phyloP scores from a whole-genome alignment of 2,329 filamentous ascomycete genomes.

The Cylindrodendrum hubeiense region DNA sequence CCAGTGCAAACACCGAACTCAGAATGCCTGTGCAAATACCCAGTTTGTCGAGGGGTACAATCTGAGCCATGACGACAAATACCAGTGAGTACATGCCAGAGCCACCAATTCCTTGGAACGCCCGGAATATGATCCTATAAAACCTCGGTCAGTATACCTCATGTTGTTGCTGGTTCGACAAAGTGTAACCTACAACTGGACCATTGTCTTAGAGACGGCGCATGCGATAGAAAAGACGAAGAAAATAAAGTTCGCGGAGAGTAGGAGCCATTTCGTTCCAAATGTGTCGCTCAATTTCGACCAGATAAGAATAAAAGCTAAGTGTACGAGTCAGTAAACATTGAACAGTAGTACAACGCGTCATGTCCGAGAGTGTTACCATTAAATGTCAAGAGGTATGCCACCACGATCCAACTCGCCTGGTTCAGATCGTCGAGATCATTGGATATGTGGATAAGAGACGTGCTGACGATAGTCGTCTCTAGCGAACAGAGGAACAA shows the following conservation, averaged over 20 bases:
- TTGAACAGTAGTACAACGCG: too few species aligned
- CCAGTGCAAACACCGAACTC: slow-evolving; percentile 17
- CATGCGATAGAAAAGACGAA: slow-evolving; percentile 10
- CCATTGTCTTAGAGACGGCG: slow-evolving; percentile 14
- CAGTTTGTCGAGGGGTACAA: slow-evolving; percentile 16
- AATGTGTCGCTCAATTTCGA: slow-evolving; percentile 15
- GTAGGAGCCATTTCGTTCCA: slow-evolving; percentile 6
- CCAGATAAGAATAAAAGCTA: slow-evolving; percentile 16
- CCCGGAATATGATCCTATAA: slow-evolving; percentile 9
- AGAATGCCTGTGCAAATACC: slow-evolving; percentile 14
- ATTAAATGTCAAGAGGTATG: slow-evolving; percentile 12
- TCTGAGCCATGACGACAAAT: slow-evolving; percentile 13
- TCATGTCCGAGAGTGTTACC: not conserved
- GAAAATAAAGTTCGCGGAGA: slow-evolving; percentile 8
- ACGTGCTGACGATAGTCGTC: slow-evolving; percentile 17
- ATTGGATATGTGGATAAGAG: slow-evolving; percentile 11
- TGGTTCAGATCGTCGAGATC: slow-evolving; percentile 8
- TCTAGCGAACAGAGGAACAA: slow-evolving; percentile 8
- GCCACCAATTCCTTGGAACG: slow-evolving; percentile 21
- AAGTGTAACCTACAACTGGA: not conserved
- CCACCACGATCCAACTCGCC: slow-evolving; percentile 5
- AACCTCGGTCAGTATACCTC: not conserved
- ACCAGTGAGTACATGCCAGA: slow-evolving; percentile 16
- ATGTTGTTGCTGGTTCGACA: not conserved
- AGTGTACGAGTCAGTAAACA: not conserved